These are phyloP conservation scores for Articulospora tetracladia DNA, from an alignment of 495 filamentous ascomycete genomes.

Conservation along the genomic window DNA sequence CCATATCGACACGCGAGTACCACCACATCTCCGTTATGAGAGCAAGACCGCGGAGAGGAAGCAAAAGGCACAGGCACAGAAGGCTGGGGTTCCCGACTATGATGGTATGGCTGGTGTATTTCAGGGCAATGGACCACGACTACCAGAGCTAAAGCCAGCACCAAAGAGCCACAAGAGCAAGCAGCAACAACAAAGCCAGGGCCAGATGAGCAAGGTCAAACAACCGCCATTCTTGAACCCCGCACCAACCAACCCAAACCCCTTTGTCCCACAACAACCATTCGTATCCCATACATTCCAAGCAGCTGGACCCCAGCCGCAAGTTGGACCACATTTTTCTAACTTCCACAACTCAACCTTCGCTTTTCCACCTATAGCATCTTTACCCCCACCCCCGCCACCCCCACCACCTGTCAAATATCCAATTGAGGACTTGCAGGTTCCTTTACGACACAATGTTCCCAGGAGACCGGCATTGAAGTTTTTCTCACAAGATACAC, in stretches of 20 bases:
- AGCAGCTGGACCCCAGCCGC: conserved; percentile 17
- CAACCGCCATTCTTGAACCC: conserved; percentile 26
- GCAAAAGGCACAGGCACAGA: conserved; percentile 61
- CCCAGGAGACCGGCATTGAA: conserved; percentile 67
- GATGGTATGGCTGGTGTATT: conserved; percentile 33
- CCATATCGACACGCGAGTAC: conserved; percentile 79
- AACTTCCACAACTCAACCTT: conserved; percentile 23
- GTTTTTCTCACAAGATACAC: conserved; percentile 63
- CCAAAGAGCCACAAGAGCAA: conserved; percentile 75
- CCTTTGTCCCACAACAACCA: conserved; percentile 11
- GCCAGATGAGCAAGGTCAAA: conserved; percentile 19
- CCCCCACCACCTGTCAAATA: conserved; percentile 83
- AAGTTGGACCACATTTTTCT: conserved; percentile 15
- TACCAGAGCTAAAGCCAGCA: conserved; percentile 78
- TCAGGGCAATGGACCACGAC: conserved; percentile 39
- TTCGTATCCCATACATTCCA: conserved; percentile 26
- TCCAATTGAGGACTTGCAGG: conserved; percentile 89
- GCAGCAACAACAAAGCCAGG: conserved; percentile 26
- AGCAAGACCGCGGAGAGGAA: conserved; percentile 76
- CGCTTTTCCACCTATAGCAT: conserved; percentile 17
- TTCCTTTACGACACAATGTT: conserved; percentile 57
- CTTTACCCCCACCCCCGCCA: conserved; percentile 50
- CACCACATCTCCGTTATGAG: conserved; percentile 76
- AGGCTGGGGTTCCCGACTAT: conserved; percentile 46
- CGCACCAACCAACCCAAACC: conserved; percentile 15